These are phyloP conservation scores for Cyclanthera cordifolia DNA, from an alignment of 306 rosid genomes.

Conservation along the genomic window DNA sequence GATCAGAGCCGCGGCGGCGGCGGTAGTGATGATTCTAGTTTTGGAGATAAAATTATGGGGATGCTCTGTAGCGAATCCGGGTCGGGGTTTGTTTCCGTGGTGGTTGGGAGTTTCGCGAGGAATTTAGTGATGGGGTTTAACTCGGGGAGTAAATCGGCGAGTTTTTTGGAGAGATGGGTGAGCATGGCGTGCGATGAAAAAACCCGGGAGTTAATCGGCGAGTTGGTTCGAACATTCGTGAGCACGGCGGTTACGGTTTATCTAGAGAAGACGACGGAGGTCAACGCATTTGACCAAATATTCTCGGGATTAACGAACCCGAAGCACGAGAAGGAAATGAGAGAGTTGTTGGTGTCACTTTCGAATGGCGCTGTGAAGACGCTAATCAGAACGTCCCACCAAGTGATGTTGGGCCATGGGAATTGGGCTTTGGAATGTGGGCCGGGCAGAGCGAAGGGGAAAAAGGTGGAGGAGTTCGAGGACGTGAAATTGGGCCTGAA, in stretches of 20 bases:
- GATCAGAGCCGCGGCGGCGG: constrained; percentile 9
- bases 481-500: constrained; percentile 10
- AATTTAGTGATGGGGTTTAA: constrained; percentile 45
- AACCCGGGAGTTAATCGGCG: constrained; percentile 46
- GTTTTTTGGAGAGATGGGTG: constrained; percentile 30
- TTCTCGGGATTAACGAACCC: constrained; percentile 73
- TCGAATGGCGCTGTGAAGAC: constrained; percentile 69
- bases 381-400: constrained; percentile 59
- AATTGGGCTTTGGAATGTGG: constrained; percentile 11
- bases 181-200: constrained; percentile 35
- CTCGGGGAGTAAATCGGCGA: constrained; percentile 27
- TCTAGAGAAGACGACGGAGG: constrained; percentile 74
- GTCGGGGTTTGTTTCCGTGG: constrained; percentile 61
- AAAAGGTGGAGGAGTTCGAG: constrained; percentile 10
- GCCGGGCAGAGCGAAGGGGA: background rate
- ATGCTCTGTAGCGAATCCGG: constrained; percentile 50
- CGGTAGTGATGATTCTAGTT: background rate
- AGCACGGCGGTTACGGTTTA: constrained; percentile 63
- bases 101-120: constrained; percentile 76
- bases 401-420: constrained; percentile 35
- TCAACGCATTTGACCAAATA: constrained; percentile 59
- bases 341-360: constrained; percentile 43
- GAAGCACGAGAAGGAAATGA: constrained; percentile 45
- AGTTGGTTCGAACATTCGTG: constrained; percentile 57
- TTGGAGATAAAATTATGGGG: constrained; percentile 36